phyloP scores from a whole-genome alignment of 2,329 filamentous ascomycete genomes.

The Ophiocordyceps camponoti-leonardi region DNA sequence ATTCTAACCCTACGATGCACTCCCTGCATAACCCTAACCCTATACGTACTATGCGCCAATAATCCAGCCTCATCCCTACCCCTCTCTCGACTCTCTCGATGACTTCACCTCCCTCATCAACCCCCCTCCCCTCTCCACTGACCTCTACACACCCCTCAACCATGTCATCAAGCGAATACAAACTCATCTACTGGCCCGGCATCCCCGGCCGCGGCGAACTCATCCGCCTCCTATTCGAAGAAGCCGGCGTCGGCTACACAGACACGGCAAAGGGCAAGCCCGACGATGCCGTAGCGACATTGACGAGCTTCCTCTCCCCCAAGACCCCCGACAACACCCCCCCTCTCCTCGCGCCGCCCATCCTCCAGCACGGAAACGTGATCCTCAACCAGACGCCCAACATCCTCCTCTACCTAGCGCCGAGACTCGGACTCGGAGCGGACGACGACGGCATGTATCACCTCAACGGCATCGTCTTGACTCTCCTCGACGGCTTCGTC shows the following conservation, averaged over 20 bases:
- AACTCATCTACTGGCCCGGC: slow-evolving; percentile 54
- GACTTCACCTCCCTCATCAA: background rate
- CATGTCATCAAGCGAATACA: slow-evolving; percentile 19
- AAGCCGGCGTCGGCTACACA: slow-evolving; percentile 43
- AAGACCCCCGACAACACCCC: slow-evolving; percentile 38
- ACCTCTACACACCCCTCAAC: background rate
- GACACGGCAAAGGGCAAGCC: slow-evolving; percentile 27
- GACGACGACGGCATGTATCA: slow-evolving; percentile 29
- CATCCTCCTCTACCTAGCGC: slow-evolving; percentile 55
- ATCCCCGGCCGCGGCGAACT: slow-evolving; percentile 61
- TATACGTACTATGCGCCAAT: no score
- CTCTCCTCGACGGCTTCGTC: slow-evolving; percentile 51
- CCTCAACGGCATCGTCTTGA: slow-evolving; percentile 47
- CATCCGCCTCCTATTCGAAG: slow-evolving; percentile 57
- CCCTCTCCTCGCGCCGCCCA: slow-evolving; percentile 48
- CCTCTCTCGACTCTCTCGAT: background rate
- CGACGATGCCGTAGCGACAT: slow-evolving; percentile 29
- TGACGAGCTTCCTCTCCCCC: slow-evolving; percentile 29
- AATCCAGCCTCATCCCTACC: background rate
- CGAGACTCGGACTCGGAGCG: slow-evolving; percentile 34
- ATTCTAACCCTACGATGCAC: no score
- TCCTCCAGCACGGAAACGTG: slow-evolving; percentile 44
- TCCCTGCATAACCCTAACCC: no score
- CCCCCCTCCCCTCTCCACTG: background rate
- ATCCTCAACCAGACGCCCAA: slow-evolving; percentile 53